These are phyloP conservation scores for Colletotrichum lini DNA, from an alignment of 2,329 filamentous ascomycete genomes.

Conservation along the genomic window DNA sequence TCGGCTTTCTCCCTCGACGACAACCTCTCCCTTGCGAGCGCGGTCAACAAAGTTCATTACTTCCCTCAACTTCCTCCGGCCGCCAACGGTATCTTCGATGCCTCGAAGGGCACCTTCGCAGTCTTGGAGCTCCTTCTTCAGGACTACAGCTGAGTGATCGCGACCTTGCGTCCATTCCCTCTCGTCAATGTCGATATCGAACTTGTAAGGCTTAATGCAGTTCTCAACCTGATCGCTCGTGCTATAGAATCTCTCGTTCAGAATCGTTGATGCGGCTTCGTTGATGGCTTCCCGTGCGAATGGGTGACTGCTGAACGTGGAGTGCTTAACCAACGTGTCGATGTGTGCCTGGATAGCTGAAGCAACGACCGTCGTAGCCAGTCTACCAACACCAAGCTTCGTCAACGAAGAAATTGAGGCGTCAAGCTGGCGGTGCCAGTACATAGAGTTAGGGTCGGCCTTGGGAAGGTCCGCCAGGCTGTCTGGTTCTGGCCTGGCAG, in stretches of 20 bases:
- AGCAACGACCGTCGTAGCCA: slow-evolving; percentile 93
- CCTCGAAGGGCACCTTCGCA: slow-evolving; percentile 84
- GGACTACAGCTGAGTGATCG: slow-evolving; percentile 82
- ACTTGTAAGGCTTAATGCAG: slow-evolving; percentile 99
- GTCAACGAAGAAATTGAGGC: slow-evolving; percentile 91
- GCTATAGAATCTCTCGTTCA: slow-evolving; percentile 96
- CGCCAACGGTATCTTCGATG: slow-evolving; percentile 84
- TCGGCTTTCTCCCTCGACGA: slow-evolving; percentile 85
- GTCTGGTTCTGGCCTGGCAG: slow-evolving; percentile 77
- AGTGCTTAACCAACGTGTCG: slow-evolving; percentile 82
- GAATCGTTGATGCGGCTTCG: slow-evolving; percentile 88
- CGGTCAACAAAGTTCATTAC: slow-evolving; percentile 94
- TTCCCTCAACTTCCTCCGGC: slow-evolving; percentile 87
- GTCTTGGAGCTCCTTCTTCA: slow-evolving; percentile 90
- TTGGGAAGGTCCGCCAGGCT: slow-evolving; percentile 84
- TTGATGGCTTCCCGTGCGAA: slow-evolving; percentile 94
- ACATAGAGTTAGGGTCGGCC: slow-evolving; percentile 85
- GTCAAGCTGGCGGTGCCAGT: slow-evolving; percentile 96
- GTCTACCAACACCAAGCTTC: slow-evolving; percentile 91
- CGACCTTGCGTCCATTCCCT: slow-evolving; percentile 89
- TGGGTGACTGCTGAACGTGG: slow-evolving; percentile 90
- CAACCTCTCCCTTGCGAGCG: slow-evolving; percentile 86
- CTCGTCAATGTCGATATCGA: slow-evolving; percentile 94
- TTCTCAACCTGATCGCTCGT: slow-evolving; percentile 99
- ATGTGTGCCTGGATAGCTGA: slow-evolving; percentile 89